Evolutionary conservation across 305 asterid species (phyloP).

Genomic region (Fraxinus ornus): DNA sequence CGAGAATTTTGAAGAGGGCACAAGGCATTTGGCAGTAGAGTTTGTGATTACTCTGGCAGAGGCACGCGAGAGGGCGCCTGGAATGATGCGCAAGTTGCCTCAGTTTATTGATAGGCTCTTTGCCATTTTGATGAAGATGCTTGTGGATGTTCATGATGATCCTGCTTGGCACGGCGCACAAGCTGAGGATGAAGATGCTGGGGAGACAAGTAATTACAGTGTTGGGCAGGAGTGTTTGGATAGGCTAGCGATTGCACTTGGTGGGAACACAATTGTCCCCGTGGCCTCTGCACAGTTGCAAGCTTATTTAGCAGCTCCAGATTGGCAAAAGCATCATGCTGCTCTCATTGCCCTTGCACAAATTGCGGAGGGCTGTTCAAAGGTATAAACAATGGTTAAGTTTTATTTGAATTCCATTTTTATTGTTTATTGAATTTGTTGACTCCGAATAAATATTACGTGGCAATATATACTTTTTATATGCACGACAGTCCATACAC

Average conservation of each 20-base stretch:
- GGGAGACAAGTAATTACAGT: constrained; percentile 76
- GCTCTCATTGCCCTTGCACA: constrained; percentile 91
- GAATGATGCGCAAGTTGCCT: constrained; percentile 93
- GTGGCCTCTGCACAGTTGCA: constrained; percentile 88
- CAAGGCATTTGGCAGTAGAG: constrained; percentile 83
- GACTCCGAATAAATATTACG: neutral
- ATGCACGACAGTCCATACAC: neutral
- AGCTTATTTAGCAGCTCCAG: constrained; percentile 66
- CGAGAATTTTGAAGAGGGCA: constrained; percentile 78
- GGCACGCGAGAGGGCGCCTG: constrained; percentile 92
- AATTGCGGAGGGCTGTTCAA: constrained; percentile 88
- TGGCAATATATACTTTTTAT: neutral
- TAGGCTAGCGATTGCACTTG: constrained; percentile 77
- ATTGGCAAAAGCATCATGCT: constrained; percentile 94
- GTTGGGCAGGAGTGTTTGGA: constrained; percentile 96
- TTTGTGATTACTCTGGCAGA: constrained; percentile 84
- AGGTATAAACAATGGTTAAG: constrained; percentile 39
- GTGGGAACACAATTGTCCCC: constrained; percentile 86
- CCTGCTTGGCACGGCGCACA: constrained; percentile 91
- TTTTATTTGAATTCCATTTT: neutral
- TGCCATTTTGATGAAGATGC: constrained; percentile 75
- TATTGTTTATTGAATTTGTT: neutral
- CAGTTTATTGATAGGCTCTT: constrained; percentile 78
- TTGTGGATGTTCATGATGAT: constrained; percentile 78
- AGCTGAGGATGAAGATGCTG: constrained; percentile 85